A percentile compares a stretch with the other conserved stretches of the same genome.
Conservation (phyloP, 1,284 basidiomycete species). For the Sutorius eximius region DNA sequence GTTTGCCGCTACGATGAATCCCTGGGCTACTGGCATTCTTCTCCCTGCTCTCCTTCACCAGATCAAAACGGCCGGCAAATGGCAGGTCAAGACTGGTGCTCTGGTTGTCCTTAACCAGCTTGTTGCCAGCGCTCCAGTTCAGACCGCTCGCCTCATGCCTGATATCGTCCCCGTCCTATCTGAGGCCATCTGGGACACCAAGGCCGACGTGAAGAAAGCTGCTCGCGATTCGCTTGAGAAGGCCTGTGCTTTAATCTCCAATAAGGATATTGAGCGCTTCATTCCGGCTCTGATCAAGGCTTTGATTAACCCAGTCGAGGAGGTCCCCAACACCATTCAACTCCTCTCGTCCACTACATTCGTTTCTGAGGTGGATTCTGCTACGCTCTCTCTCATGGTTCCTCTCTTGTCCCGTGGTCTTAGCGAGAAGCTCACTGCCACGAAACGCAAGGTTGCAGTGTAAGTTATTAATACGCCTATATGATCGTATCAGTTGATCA, state of each 20-base stretch:
- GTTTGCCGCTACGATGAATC: constrained; percentile 83
- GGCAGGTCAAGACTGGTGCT: constrained; percentile 97
- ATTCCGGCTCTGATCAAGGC: constrained; percentile 97
- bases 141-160: constrained; percentile 91
- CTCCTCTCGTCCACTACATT: constrained; percentile 99
- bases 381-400: constrained; percentile 98
- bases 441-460: constrained; percentile 96
- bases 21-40: constrained; percentile 85
- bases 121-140: constrained; percentile 79
- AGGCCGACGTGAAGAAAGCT: constrained; percentile 99
- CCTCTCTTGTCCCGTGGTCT: constrained; percentile 97
- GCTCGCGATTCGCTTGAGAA: constrained; percentile 94
- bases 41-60: constrained; percentile 92
- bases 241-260: constrained; percentile 91
- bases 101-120: constrained; percentile 89
- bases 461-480: constrained; percentile 40
- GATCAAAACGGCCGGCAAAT: constrained; percentile 97
- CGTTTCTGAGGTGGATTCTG: constrained; percentile 99
- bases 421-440: constrained; percentile 90
- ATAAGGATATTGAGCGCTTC: constrained; percentile 99
- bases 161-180: constrained; percentile 95
- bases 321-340: constrained; percentile 94
- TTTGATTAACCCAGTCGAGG: constrained; percentile 98
- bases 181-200: constrained; percentile 99
- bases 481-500: constrained; percentile 20